Base-by-base conservation (phyloP, 2,329 filamentous ascomycete species). In the Paecilomyces sp. region DNA sequence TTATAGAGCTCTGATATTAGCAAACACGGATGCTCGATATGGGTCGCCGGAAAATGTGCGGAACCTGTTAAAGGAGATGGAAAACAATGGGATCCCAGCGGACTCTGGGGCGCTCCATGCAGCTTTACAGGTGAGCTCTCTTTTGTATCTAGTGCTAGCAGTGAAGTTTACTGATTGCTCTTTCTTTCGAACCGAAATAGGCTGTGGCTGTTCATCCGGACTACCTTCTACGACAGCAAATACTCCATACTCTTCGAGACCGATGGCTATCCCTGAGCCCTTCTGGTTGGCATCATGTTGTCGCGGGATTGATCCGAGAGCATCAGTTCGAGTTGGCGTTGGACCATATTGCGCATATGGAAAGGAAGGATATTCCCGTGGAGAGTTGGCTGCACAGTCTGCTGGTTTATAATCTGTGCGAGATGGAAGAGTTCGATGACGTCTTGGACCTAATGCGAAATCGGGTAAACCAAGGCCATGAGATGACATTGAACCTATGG, bases 181-280 rank as follows among this genome's bases (percentile, higher is more conserved):
- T 15, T 31, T 24, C 47, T 52, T 55, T 28, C 25, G 13, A 24
- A 33, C 33, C 28, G 28, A 24, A 50, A 5, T 63, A 89, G 80
- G 88, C 84, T 4, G 80, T 97, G 25, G 85, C 90, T 0, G 84
- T 94, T 8, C 94, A 97, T 71, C 91, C 93, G 0, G 90, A 97
- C 73, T 93, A 95, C 66, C 65, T 91, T 5, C 77, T 94, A 25
- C 86, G 92, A 36, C 83, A 84, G 57, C 81, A 87, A 36, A 81
- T 96, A 3, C 77, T 97, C 47, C 77, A 84, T 58, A 86, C 88
- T 59, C 67, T 80, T 54, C 85, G 85, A 67, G 80, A 85, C 59
- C 82, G 85, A 63, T 96, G 91, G 89, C 82, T 89, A 57, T 77
- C 79, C 8, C 76, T 90, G 8, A 85, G 81, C 51, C 82, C 80